Conservation (phyloP, 169 alveolate species). For the Ichthyophthirius multifiliis region DNA sequence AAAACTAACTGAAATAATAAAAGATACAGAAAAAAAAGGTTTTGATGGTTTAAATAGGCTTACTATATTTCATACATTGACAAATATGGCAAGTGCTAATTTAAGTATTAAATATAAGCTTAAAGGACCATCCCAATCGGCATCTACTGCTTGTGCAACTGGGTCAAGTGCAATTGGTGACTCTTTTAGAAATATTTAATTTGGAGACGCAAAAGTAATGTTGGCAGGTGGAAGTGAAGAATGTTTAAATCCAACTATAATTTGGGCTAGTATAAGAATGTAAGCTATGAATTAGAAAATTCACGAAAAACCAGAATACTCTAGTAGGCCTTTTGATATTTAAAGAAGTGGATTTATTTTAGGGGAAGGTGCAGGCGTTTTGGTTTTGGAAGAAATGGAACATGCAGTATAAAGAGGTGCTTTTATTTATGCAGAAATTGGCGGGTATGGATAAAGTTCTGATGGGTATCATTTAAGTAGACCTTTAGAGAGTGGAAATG, state of each 20-base stretch:
- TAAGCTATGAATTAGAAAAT: conserved; percentile 77
- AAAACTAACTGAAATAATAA: conserved; percentile 29
- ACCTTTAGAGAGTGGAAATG: conserved; percentile 55
- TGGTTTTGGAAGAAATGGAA: conserved; percentile 82
- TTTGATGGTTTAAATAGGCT: conserved; percentile 18
- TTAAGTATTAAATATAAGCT: conserved; percentile 24
- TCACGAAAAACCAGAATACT: conserved; percentile 77
- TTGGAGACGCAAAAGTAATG: conserved; percentile 79
- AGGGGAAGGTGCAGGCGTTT: conserved; percentile 89
- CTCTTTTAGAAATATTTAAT: conserved; percentile 68
- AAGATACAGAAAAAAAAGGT: conserved; percentile 26
- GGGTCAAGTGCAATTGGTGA: conserved; percentile 83
- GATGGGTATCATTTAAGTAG: conserved; percentile 57
- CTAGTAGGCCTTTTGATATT: conserved; percentile 87
- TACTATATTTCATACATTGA: conserved; percentile 28
- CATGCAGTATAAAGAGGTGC: conserved; percentile 88
- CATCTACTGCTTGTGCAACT: conserved; percentile 80
- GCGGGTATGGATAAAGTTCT: conserved; percentile 59
- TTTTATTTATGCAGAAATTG: conserved; percentile 82
- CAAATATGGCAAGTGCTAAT: conserved; percentile 40
- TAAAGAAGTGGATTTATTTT: conserved; percentile 88
- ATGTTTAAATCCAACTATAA: conserved; percentile 71
- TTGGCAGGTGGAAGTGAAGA: conserved; percentile 87
- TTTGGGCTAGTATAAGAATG: conserved; percentile 73
- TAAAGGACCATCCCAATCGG: conserved; percentile 32